These are phyloP conservation scores for Melanomma pulvis-pyrius DNA, from an alignment of 495 filamentous ascomycete genomes.

Conservation along the genomic window DNA sequence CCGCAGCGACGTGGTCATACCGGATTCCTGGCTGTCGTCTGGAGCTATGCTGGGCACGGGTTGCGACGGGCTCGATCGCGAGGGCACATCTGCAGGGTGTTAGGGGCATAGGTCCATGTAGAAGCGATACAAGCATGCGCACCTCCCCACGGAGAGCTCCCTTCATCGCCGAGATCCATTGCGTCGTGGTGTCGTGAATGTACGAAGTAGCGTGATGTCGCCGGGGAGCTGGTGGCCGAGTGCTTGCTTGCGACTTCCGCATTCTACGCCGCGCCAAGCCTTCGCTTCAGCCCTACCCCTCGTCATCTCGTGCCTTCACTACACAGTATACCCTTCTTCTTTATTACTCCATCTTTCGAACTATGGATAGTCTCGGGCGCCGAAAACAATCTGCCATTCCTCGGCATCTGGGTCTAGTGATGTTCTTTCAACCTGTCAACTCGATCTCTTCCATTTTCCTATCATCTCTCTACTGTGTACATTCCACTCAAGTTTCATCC, in stretches of 20 bases:
- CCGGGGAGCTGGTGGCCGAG: background rate
- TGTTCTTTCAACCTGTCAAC: too few species aligned
- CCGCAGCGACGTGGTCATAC: conserved; percentile 8
- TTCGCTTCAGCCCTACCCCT: background rate
- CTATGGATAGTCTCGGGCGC: too few species aligned
- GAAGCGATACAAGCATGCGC: background rate
- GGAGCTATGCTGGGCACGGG: conserved; percentile 38
- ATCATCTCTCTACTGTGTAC: too few species aligned
- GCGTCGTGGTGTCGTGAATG: conserved; percentile 8
- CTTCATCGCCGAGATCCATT: conserved; percentile 47
- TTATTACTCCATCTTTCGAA: too few species aligned
- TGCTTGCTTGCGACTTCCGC: background rate
- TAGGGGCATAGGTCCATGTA: background rate
- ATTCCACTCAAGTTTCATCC: too few species aligned
- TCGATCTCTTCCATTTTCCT: too few species aligned
- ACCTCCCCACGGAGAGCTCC: conserved; percentile 49
- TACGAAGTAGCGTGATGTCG: background rate
- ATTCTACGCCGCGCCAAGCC: conserved; percentile 5
- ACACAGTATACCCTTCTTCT: too few species aligned
- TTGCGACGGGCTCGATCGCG: conserved; percentile 40
- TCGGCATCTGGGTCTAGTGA: too few species aligned
- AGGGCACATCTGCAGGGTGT: conserved; percentile 43
- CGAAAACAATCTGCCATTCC: too few species aligned
- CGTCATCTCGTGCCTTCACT: too few species aligned
- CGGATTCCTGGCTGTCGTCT: conserved; percentile 27